Evolutionary conservation across 2,329 filamentous ascomycete genomes (phyloP).

Genomic region (Venturia effusa): DNA sequence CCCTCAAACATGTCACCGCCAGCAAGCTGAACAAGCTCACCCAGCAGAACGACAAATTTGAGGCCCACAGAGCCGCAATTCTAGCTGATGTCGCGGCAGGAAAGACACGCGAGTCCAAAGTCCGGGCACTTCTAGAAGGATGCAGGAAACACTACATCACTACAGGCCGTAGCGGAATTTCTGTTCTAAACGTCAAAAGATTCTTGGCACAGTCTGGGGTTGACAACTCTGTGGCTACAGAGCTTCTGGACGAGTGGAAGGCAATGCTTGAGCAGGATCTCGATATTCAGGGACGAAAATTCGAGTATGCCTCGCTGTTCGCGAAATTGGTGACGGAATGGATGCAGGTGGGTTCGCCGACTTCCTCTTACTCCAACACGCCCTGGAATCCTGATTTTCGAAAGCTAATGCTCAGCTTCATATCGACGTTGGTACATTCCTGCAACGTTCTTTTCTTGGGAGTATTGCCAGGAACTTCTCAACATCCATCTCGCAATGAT

Average conservation of each 20-base stretch:
- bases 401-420: too few species aligned
- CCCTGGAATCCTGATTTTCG: too few species aligned
- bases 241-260: conserved; percentile 24
- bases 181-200: conserved; percentile 18
- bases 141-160: conserved; percentile 16
- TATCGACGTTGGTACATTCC: too few species aligned
- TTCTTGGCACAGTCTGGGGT: conserved; percentile 25
- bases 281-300: conserved; percentile 25
- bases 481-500: too few species aligned
- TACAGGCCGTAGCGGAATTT: conserved; percentile 13
- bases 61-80: conserved; percentile 16
- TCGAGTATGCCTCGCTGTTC: conserved; percentile 24
- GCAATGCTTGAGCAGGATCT: conserved; percentile 21
- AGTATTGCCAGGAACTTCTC: too few species aligned
- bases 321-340: conserved; percentile 26
- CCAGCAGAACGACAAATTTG: conserved; percentile 16
- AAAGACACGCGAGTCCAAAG: conserved; percentile 13
- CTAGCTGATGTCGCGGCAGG: conserved; percentile 12
- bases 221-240: conserved; percentile 25
- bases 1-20: conserved; percentile 20
- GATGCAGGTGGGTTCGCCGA: too few species aligned
- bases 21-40: conserved; percentile 20
- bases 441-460: too few species aligned
- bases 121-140: conserved; percentile 17
- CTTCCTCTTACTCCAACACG: too few species aligned